A percentile compares a stretch with the other conserved stretches of the same genome.
Evolutionary conservation across 495 filamentous ascomycete genomes (phyloP).

Genomic region (Aspergillus carlsbadensis): DNA sequence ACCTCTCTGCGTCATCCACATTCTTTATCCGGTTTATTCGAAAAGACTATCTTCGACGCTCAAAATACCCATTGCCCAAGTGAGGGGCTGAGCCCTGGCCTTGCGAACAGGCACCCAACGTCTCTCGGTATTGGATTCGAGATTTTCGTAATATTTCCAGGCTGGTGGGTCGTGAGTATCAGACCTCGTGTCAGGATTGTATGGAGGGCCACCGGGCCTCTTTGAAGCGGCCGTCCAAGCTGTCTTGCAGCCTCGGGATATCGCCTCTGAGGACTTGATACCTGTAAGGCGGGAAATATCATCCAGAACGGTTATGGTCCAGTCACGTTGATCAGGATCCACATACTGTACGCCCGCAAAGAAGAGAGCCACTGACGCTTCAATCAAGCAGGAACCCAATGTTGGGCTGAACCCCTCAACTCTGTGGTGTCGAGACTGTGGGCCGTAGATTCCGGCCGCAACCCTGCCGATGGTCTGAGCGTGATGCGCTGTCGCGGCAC

Average conservation of each 20-base stretch:
- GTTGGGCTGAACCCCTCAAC: conserved; percentile 66
- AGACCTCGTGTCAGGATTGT: conserved; percentile 6
- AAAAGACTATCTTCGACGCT: conserved; percentile 55
- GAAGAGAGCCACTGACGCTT: conserved; percentile 77
- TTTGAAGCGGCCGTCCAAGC: conserved; percentile 73
- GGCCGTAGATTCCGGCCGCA: conserved; percentile 67
- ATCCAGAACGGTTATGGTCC: conserved; percentile 69
- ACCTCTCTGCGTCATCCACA: background rate
- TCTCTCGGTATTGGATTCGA: conserved; percentile 39
- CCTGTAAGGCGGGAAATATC: conserved; percentile 80
- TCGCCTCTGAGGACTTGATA: conserved; percentile 77
- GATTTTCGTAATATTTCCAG: conserved; percentile 14
- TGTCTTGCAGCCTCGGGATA: conserved; percentile 79
- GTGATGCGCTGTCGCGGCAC: conserved; percentile 62
- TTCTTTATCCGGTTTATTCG: background rate
- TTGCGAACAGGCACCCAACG: conserved; percentile 49
- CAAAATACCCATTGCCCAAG: conserved; percentile 61
- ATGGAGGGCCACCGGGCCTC: conserved; percentile 68
- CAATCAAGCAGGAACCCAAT: conserved; percentile 78
- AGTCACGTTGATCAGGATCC: conserved; percentile 67
- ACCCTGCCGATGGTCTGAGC: conserved; percentile 80
- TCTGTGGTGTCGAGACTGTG: conserved; percentile 59
- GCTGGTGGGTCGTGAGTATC: background rate
- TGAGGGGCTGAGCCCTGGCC: conserved; percentile 33
- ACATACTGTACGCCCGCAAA: conserved; percentile 83